Evolutionary conservation across 2,329 filamentous ascomycete species (phyloP), one percentile per base, ranked within the genome.

Genomic region (Aureobasidium lini): DNA sequence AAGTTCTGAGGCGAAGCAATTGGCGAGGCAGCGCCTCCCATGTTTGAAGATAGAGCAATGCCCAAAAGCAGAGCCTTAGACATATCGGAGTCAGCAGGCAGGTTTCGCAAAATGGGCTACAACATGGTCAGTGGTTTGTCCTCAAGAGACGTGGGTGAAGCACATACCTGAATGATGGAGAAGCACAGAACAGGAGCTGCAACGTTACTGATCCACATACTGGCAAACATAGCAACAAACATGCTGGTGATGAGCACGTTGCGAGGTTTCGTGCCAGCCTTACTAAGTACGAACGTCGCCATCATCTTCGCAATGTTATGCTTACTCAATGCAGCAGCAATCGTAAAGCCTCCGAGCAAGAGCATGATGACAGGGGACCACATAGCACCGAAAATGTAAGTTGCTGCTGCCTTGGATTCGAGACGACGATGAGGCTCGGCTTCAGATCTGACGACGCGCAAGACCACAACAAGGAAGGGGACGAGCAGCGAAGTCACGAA

Each of bases 361-460:
- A 99, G 84, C 94, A 99, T 97, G 66, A 99, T 99, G 59, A 99
- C 94, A 0, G 94, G 93, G 3, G 93, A 96, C 94, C 94, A 99
- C 94, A 99, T 99, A 29, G 94, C 87, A 4, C 90, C 81, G 68
- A 99, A 97, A 60, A 96, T 88, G 68, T 88, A 93, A 31, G 83
- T 79, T 0, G 93, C 90, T 0, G 94, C 92, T 44, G 84, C 81
- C 71, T 92, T 92, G 3, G 91, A 84, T n/a, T 82, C 81, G 6
- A 99, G 80, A 23, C 93, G 84, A 46, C 77, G 75, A 62, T 90
- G 80, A 0, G 87, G 86, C 66, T 83, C 81, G 5, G 85, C 82
- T 57, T 95, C 89, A 34, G 86, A 84, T 34, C 90, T 85, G 62
- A 96, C 89, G 23, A 99, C 91, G 44, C 84, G 83, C 47, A 99